Base-by-base conservation (phyloP, 495 filamentous ascomycete species). In the Penicillium daleae region DNA sequence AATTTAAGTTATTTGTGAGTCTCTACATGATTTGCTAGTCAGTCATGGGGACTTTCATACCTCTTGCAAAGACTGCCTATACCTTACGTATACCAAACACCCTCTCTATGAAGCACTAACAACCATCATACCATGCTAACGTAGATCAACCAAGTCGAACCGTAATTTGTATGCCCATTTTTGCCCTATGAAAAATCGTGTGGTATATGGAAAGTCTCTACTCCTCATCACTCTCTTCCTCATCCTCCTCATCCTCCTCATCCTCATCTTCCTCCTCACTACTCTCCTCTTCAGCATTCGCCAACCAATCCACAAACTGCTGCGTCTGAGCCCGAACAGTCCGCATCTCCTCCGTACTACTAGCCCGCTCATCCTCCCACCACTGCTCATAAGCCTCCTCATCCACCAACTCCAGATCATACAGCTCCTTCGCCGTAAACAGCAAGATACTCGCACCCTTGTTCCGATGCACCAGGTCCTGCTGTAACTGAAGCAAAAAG, bases 311-410 rank as follows among this genome's bases (percentile, higher is more conserved):
- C 32, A 98, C 87, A 75, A 99, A 88, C 52, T 88, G 86, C 71
- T 87, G 78, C 53, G 89, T 89, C 74, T 90, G 88, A 33, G 78
- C 85, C 67, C 90, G 88, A 26, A 97, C 86, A 60, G 74, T 85
- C 42, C 76, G 69, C 87, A 97, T 87, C 56, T 84, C 82, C 32
- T 90, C 89, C 8, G 76, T 85, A 57, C 80, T 83, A 31, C 78
- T 84, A 8, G 86, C 86, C 66, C 85, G 83, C 62, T 80, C 80
- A 74, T 95, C 86, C 21, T 79, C 83, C 94, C 93, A 98, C 95
- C 95, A 99, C 60, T 85, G 84, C 70, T 93, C 78, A 48, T 95
- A 89, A 0, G 89, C 93, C 40, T 97, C 94, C 72, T 96, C 91
- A 71, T 97, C 93, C 1, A 97, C 73, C 7, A 97, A 81, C 63